Conservation (phyloP, 129 eudicot species). For the Chrysanthemum makinoi region DNA sequence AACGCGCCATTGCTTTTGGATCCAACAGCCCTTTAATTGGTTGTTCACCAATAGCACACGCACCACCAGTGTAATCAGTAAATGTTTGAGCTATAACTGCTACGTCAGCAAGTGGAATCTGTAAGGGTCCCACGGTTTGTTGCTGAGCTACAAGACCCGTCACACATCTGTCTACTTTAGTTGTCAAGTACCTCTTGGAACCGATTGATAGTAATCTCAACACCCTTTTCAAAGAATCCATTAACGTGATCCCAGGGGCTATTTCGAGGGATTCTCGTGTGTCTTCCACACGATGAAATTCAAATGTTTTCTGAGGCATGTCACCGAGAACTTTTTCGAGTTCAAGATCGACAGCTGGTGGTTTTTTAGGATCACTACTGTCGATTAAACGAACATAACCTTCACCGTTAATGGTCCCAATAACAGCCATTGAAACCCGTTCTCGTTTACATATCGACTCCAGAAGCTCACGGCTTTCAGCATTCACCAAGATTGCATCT, state of each 20-base stretch:
- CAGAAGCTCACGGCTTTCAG: slow-evolving; percentile 60
- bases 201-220: slow-evolving; percentile 81
- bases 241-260: slow-evolving; percentile 71
- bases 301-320: slow-evolving; percentile 84
- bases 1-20: slow-evolving; percentile 94
- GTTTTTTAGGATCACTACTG: slow-evolving; percentile 50
- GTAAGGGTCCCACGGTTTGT: slow-evolving; percentile 95
- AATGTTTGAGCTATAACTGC: slow-evolving; percentile 93
- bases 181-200: slow-evolving; percentile 81
- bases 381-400: slow-evolving; percentile 66
- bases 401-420: slow-evolving; percentile 75
- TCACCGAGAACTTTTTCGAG: slow-evolving; percentile 72
- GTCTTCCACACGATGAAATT: slow-evolving; percentile 54
- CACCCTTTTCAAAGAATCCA: slow-evolving; percentile 75
- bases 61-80: slow-evolving; percentile 80
- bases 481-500: slow-evolving; percentile 89
- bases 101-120: slow-evolving; percentile 83
- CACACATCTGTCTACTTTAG: slow-evolving; percentile 93
- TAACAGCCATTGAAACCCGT: slow-evolving; percentile 85
- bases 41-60: slow-evolving; percentile 94
- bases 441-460: slow-evolving; percentile 82
- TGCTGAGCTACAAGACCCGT: slow-evolving; percentile 98
- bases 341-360: slow-evolving; percentile 91
- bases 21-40: slow-evolving; percentile 80
- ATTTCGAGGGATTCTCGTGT: slow-evolving; percentile 64